Evolutionary conservation across 225 moss, liverwort and hornwort genomes (phyloP), one percentile per base, ranked within the genome.

Genomic region (Bryoerythrophyllum caledonicum): DNA sequence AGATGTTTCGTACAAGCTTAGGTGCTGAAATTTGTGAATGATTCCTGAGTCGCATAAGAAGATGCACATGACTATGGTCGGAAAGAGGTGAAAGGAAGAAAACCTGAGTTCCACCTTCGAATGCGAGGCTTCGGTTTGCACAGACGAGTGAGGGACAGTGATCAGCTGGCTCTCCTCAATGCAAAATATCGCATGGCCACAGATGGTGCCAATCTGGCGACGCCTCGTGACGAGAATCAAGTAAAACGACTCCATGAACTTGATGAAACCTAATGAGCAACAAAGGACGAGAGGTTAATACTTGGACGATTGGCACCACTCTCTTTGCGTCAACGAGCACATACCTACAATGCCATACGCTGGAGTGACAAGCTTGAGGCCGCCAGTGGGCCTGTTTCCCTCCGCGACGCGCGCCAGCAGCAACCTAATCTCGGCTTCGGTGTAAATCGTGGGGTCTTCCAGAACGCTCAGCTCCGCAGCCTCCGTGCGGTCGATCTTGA

Each of bases 311-410:
- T 60, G 44, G 48, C 20, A 15, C 14, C 14, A 37, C 37, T 23
- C 53, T 69, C 23, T 12, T 15, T 24, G 37, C 35, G 32, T 34
- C 54, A 53, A 63, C 3, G 35, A 15, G 20, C 11, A 69, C 79
- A 63, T 66, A 92, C 90, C 93, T n/a, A 93, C 89, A 75, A 93
- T 93, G 65, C 90, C 93, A 74, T 87, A 93, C 10, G 89, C 93
- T 76, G 84, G 87, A 13, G 85, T 91, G n/a, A 90, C 85, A 60
- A 83, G 60, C 17, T 80, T 89, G 72, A 93, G 79, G 21, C 91
- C 91, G 48, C 93, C 89, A 65, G 91, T 93, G 6, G 89, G 76
- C 60, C 82, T 82, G 41, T 91, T 93, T 13, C 91, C 93, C 51
- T 93, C 86, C 10, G 82, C 87, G 60, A 93, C 78, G 41, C 85